Percentiles rank a stretch among this genome's conserved stretches.
These are phyloP conservation scores for Lachancea fermentati DNA, from an alignment of 805 yeast species.

Conservation along the genomic window DNA sequence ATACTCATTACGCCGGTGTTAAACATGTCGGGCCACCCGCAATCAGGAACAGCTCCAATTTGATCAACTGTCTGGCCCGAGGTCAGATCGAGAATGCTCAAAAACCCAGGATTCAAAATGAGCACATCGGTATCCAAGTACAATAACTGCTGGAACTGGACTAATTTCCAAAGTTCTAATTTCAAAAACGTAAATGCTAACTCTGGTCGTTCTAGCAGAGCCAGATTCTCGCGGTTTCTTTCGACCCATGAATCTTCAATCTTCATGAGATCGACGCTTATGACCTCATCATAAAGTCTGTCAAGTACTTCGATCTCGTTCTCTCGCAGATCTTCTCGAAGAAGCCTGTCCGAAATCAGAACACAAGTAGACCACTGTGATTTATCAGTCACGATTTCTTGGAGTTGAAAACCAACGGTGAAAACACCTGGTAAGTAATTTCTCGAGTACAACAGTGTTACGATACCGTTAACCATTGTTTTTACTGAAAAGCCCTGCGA, in stretches of 20 bases:
- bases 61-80: slow-evolving; percentile 22
- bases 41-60: slow-evolving; percentile 61
- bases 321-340: slow-evolving; percentile 14
- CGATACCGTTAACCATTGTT: slow-evolving; percentile 34
- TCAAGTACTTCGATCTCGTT: slow-evolving; percentile 15
- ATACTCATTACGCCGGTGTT: slow-evolving; percentile 71
- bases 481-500: no score
- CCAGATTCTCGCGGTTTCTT: slow-evolving; percentile 25
- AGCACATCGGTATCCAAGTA: slow-evolving; percentile 65
- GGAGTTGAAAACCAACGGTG: slow-evolving; percentile 40
- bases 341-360: slow-evolving; percentile 19
- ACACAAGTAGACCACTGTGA: slow-evolving; percentile 11
- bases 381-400: slow-evolving; percentile 14
- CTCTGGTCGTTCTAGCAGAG: slow-evolving; percentile 45
- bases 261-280: slow-evolving; percentile 18
- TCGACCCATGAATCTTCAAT: slow-evolving; percentile 1
- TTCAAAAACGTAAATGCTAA: slow-evolving; percentile 47
- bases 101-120: slow-evolving; percentile 33
- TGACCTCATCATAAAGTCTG: slow-evolving; percentile 24
- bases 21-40: slow-evolving; percentile 91
- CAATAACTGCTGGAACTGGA: slow-evolving; percentile 40
- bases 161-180: slow-evolving; percentile 43
- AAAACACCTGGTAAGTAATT: slow-evolving; percentile 55
- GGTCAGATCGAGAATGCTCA: slow-evolving; percentile 20
- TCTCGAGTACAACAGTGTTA: slow-evolving; percentile 44